These are phyloP conservation scores for Avena insularis DNA, from an alignment of 176 grass and related monocot genomes.

Conservation along the genomic window DNA sequence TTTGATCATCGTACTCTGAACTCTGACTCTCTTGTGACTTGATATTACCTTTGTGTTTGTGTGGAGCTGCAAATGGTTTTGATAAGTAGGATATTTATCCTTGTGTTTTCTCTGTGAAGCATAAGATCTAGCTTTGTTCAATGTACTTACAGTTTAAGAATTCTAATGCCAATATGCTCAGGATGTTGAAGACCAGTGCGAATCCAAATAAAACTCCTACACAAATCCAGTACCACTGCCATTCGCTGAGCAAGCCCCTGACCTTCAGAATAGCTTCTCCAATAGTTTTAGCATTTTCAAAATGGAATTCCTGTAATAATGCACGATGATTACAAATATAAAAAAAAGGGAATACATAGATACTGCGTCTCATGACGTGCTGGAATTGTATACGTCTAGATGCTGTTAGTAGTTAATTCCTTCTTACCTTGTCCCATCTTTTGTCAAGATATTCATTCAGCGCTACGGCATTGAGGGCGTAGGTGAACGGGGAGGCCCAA, in stretches of 20 bases:
- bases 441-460: constrained; percentile 68
- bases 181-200: constrained; percentile 71
- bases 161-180: constrained; percentile 75
- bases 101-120: not conserved
- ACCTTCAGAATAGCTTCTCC: constrained; percentile 70
- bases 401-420: constrained; percentile 5
- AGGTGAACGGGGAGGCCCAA: constrained; percentile 68
- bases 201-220: constrained; percentile 64
- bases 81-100: not conserved
- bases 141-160: constrained; percentile 65
- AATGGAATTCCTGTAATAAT: constrained; percentile 60
- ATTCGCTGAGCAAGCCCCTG: constrained; percentile 66
- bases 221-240: constrained; percentile 88
- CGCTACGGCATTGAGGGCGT: constrained; percentile 58
- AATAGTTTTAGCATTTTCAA: constrained; percentile 53
- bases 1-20: constrained; percentile 24
- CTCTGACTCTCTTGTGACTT: constrained; percentile 37
- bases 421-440: constrained; percentile 81
- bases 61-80: constrained; percentile 62
- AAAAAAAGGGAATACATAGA: not conserved
- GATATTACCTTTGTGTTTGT: constrained; percentile 55
- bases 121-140: not conserved
- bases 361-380: not conserved
- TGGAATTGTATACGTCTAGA: not conserved
- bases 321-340: not conserved